Percentiles rank a stretch among this genome's conserved stretches.
Evolutionary conservation across 768 basidiomycete species (phyloP).

Genomic region (Rhizopogon roseolus): DNA sequence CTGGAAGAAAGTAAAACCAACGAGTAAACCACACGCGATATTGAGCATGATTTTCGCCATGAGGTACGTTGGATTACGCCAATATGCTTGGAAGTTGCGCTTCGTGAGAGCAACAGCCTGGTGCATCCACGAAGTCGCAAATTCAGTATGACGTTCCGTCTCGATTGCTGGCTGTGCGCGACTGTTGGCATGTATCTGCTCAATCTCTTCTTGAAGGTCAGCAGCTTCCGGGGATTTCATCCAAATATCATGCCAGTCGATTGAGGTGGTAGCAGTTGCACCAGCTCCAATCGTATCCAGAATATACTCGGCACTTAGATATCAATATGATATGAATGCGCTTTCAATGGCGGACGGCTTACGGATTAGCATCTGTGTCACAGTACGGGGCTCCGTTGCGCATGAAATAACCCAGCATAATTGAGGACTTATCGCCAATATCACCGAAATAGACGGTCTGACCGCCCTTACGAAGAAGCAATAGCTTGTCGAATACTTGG

Average conservation of each 20-base stretch:
- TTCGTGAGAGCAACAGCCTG: slow-evolving; percentile 28
- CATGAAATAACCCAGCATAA: slow-evolving; percentile 18
- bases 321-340: not conserved
- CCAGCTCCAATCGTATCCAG: slow-evolving; percentile 56
- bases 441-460: slow-evolving; percentile 67
- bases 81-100: slow-evolving; percentile 29
- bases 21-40: slow-evolving; percentile 27
- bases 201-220: slow-evolving; percentile 35
- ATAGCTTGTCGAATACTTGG: slow-evolving; percentile 46
- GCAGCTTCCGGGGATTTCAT: slow-evolving; percentile 35
- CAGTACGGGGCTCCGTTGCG: slow-evolving; percentile 16
- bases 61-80: slow-evolving; percentile 39
- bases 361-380: slow-evolving; percentile 18
- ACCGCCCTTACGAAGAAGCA: slow-evolving; percentile 47
- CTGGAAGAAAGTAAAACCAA: slow-evolving; percentile 41
- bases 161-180: slow-evolving; percentile 16
- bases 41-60: slow-evolving; percentile 34
- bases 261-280: slow-evolving; percentile 35
- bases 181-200: slow-evolving; percentile 36
- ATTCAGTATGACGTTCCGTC: slow-evolving; percentile 23
- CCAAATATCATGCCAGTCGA: slow-evolving; percentile 54
- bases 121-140: slow-evolving; percentile 33
- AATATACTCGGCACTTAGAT: slow-evolving; percentile 40
- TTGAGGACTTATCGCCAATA: slow-evolving; percentile 18
- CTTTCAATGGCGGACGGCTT: not conserved